Percentiles rank a stretch among this genome's conserved stretches.
These are phyloP conservation scores for Solanum chaucha DNA, from an alignment of 257 asterid species.

Conservation along the genomic window DNA sequence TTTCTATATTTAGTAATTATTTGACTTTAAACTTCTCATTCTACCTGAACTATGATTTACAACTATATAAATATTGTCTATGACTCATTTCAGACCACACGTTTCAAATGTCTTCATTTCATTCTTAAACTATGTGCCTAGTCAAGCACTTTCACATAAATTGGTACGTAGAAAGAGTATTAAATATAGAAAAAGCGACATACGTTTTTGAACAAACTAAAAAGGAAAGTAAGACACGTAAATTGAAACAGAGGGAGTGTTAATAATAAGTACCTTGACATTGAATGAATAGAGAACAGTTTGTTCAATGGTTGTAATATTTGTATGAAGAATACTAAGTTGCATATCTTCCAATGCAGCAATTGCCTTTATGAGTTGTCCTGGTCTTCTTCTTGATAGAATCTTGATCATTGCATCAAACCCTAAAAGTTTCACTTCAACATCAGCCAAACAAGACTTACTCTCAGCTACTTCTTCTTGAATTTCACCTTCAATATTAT, in stretches of 20 bases:
- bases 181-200: neutral
- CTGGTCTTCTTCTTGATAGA: constrained; percentile 62
- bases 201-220: neutral
- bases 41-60: neutral
- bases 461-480: constrained; percentile 73
- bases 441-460: constrained; percentile 80
- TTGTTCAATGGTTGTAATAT: constrained; percentile 86
- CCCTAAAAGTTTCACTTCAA: constrained; percentile 79
- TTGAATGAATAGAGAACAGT: constrained; percentile 91
- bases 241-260: neutral
- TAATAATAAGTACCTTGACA: constrained; percentile 52
- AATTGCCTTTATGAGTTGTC: constrained; percentile 61
- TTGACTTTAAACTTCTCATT: neutral
- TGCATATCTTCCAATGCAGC: constrained; percentile 95
- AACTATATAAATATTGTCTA: neutral
- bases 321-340: constrained; percentile 74
- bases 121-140: neutral
- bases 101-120: neutral
- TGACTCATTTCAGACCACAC: neutral
- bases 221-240: neutral
- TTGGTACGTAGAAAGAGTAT: neutral
- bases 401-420: constrained; percentile 81
- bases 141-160: neutral
- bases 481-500: constrained; percentile 23
- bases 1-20: neutral